Evolutionary conservation across 257 asterid genomes (phyloP).

Genomic region (Lycium ferocissimum): DNA sequence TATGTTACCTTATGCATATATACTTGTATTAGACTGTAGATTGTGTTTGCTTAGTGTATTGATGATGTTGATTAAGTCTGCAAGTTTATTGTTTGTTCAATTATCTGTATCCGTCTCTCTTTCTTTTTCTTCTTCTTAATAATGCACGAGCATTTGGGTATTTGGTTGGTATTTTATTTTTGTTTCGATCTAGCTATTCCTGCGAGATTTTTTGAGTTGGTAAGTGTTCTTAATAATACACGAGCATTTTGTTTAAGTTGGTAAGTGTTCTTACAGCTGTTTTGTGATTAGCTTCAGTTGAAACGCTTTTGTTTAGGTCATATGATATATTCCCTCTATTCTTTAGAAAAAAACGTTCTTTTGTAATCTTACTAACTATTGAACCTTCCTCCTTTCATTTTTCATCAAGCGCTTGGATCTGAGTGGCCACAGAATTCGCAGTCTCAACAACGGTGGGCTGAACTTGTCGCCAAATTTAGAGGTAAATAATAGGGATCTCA

Average conservation of each 20-base stretch:
- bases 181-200: background rate
- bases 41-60: background rate
- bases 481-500: conserved; percentile 55
- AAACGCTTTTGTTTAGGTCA: background rate
- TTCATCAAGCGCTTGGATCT: conserved; percentile 91
- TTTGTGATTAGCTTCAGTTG: conserved; percentile 27
- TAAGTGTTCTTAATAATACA: conserved; percentile 14
- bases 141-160: too few relatives aligned
- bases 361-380: conserved; percentile 4
- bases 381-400: conserved; percentile 31
- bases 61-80: background rate
- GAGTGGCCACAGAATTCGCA: conserved; percentile 91
- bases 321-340: conserved; percentile 13
- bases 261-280: background rate
- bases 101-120: too few relatives aligned
- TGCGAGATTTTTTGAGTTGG: background rate
- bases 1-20: too few relatives aligned
- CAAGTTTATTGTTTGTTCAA: background rate
- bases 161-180: background rate
- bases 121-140: too few relatives aligned
- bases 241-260: background rate
- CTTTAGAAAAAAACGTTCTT: background rate
- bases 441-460: conserved; percentile 73
- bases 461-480: conserved; percentile 84
- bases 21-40: background rate